Evolutionary conservation across 225 moss, liverwort and hornwort genomes (phyloP).

Genomic region (Asterella californica): DNA sequence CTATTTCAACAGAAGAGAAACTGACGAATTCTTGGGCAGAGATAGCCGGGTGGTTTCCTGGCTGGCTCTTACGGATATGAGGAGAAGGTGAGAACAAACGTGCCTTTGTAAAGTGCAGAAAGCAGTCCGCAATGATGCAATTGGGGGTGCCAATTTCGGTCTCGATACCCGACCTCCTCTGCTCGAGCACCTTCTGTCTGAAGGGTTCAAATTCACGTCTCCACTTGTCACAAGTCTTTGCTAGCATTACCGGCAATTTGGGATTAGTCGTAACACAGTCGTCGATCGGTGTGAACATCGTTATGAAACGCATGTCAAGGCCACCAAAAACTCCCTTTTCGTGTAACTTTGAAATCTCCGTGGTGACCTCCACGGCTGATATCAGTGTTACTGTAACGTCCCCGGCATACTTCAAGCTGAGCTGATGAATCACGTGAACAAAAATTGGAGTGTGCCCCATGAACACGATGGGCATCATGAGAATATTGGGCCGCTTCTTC

Average conservation of each 20-base stretch:
- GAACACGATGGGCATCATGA: constrained; percentile 2
- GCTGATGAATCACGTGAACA: background rate
- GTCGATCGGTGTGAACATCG: background rate
- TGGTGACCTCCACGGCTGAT: background rate
- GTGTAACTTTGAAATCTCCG: background rate
- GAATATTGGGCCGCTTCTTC: background rate
- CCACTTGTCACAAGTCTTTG: background rate
- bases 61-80: too few relatives aligned
- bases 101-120: constrained; percentile 2
- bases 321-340: background rate
- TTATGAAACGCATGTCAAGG: background rate
- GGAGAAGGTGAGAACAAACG: background rate
- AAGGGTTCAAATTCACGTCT: background rate
- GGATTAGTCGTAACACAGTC: background rate
- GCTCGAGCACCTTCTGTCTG: background rate
- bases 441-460: background rate
- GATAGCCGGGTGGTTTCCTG: too few relatives aligned
- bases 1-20: too few relatives aligned
- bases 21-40: too few relatives aligned
- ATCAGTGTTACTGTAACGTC: background rate
- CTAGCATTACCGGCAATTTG: background rate
- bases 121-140: constrained; percentile 1
- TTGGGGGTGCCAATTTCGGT: background rate
- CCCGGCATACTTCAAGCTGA: background rate
- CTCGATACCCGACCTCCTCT: background rate